These are phyloP conservation scores for Hyaloraphidium curvatum DNA, from an alignment of 192 early-diverging fungal genomes.

Conservation along the genomic window DNA sequence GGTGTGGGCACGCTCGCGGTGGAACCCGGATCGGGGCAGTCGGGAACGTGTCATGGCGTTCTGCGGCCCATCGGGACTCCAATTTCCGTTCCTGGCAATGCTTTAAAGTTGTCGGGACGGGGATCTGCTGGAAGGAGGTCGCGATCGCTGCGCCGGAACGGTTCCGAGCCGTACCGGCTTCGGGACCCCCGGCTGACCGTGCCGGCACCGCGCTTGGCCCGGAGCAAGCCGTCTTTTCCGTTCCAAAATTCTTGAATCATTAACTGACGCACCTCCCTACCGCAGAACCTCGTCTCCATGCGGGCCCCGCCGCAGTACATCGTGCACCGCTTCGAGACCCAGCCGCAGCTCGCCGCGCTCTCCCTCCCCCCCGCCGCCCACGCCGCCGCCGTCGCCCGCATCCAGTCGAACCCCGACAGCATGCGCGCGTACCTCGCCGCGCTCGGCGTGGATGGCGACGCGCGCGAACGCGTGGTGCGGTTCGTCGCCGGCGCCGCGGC, in stretches of 20 bases:
- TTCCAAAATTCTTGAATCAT: neutral
- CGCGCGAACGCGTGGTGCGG: neutral
- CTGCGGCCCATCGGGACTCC: no score
- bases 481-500: neutral
- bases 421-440: conserved; percentile 13
- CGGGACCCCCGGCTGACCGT: no score
- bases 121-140: no score
- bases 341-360: conserved; percentile 18
- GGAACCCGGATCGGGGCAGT: no score
- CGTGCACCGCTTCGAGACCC: conserved; percentile 22
- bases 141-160: no score
- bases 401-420: conserved; percentile 20
- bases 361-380: conserved; percentile 5
- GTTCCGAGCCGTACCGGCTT: no score
- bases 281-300: conserved; percentile 9
- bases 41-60: no score
- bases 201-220: no score
- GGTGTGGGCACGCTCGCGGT: no score
- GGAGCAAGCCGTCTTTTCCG: no score
- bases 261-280: neutral
- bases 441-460: neutral
- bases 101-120: no score
- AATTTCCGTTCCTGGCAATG: no score
- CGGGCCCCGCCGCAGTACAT: conserved; percentile 12
- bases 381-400: conserved; percentile 5